Evolutionary conservation across 2,329 filamentous ascomycete genomes (phyloP).

Genomic region (Elsinoe arachidis): DNA sequence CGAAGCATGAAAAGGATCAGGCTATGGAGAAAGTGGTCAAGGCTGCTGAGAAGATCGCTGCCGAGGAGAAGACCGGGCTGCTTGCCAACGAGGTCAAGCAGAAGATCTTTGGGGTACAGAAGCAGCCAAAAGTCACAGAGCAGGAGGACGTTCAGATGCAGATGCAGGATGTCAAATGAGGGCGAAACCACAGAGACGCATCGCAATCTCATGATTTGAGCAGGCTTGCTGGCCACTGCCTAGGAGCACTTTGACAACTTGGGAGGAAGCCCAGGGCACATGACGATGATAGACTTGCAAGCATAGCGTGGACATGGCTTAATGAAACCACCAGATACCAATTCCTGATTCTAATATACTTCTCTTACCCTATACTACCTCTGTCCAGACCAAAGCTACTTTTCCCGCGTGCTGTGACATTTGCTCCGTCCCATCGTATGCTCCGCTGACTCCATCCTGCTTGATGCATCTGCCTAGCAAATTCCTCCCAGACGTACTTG

Average conservation of each 20-base stretch:
- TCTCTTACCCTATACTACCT: not conserved
- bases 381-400: not conserved
- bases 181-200: not conserved
- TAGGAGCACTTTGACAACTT: not conserved
- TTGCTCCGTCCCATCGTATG: not conserved
- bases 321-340: not conserved
- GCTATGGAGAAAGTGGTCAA: slow-evolving; percentile 52
- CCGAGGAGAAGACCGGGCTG: slow-evolving; percentile 55
- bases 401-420: not conserved
- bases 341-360: not conserved
- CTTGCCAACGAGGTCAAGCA: slow-evolving; percentile 56
- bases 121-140: slow-evolving; percentile 17
- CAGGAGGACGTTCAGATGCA: slow-evolving; percentile 15
- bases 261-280: not conserved
- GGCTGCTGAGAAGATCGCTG: slow-evolving; percentile 53
- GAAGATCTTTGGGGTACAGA: slow-evolving; percentile 42
- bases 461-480: not conserved
- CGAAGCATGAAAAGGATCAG: slow-evolving; percentile 31
- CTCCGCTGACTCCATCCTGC: not conserved
- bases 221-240: not conserved
- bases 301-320: not conserved
- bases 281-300: not conserved
- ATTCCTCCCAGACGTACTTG: not conserved
- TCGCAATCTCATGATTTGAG: not conserved
- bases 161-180: slow-evolving; percentile 17